Evolutionary conservation across 2,329 filamentous ascomycete genomes (phyloP), one percentile per base, ranked within the genome.

Genomic region (Colletotrichum destructivum): DNA sequence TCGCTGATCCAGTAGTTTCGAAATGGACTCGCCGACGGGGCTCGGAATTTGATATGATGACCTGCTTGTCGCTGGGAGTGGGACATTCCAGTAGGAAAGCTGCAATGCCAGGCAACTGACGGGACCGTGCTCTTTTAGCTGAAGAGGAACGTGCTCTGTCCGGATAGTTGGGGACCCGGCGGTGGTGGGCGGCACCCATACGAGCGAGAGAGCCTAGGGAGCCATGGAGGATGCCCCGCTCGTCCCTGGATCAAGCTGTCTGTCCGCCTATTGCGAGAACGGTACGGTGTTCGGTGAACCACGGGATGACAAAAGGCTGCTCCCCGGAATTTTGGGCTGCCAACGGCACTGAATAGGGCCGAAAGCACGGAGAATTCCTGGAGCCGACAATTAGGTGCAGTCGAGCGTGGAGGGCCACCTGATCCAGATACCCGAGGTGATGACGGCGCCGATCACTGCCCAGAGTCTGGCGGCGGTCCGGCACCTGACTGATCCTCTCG

Each of bases 361-460:
- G 66, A 71, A 69, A 59, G 65, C 69, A 64, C 65, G 69, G 59
- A 62, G 38, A 63, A 46, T 69, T 68, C 52, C 26, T 62, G 64
- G 64, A 69, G 65, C 60, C 54, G 61, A 56, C 52, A 42, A 31
- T 52, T 38, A 73, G 62, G 51, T 71, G 62, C 56, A 59, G 57
- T 68, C 59, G 69, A 62, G 64, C 59, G 60, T 64, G 54, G 67
- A 72, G 70, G 61, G 66, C 66, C 69, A 72, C 68, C 55, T 72
- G 57, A 69, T 59, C 60, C 73, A 73, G 73, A 74, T 74, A 69
- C 69, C 72, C 72, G 72, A 70, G 66, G 72, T 68, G 72, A 72
- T 72, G 73, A 75, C 63, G 72, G 64, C 66, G 72, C 52, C 65
- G 72, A 75, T 75, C 73, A 65, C 47, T 56, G 47, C 21, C 64